Conservation (phyloP, 83 land plant species). For the Diphasiastrum complanatum region DNA sequence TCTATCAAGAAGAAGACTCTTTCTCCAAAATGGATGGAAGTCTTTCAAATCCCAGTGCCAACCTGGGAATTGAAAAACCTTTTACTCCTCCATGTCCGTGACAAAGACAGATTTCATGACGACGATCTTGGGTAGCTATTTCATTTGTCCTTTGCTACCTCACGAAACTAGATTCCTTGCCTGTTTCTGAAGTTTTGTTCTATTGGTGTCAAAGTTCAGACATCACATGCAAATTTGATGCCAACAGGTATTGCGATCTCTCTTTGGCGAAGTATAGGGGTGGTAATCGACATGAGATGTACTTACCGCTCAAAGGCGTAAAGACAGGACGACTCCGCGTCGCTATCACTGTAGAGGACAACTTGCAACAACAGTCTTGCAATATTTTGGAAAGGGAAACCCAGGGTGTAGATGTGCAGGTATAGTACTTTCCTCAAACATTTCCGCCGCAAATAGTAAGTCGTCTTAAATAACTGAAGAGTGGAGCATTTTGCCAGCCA, state of each 20-base stretch:
- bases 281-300: slow-evolving; percentile 64
- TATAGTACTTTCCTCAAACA: too few species aligned
- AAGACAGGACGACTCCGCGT: slow-evolving; percentile 70
- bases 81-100: slow-evolving; percentile 61
- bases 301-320: slow-evolving; percentile 55
- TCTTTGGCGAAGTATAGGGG: slow-evolving; percentile 41
- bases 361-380: too few species aligned
- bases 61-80: slow-evolving; percentile 73
- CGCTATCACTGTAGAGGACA: slow-evolving; percentile 51
- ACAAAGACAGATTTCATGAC: slow-evolving; percentile 69
- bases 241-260: slow-evolving; percentile 46
- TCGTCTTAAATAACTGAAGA: too few species aligned
- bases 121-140: slow-evolving; percentile 73
- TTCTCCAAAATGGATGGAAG: slow-evolving; percentile 83
- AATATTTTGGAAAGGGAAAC: too few species aligned
- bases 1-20: slow-evolving; percentile 68
- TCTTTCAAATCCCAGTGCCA: slow-evolving; percentile 61
- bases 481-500: too few species aligned
- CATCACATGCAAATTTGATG: background rate
- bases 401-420: too few species aligned
- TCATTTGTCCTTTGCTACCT: slow-evolving; percentile 6
- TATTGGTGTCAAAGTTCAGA: slow-evolving; percentile 1
- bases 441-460: too few species aligned
- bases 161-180: background rate
- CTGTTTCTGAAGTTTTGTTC: slow-evolving; percentile 1